phyloP scores from a whole-genome alignment of 2,329 filamentous ascomycete genomes.

The Apiospora phragmitis region DNA sequence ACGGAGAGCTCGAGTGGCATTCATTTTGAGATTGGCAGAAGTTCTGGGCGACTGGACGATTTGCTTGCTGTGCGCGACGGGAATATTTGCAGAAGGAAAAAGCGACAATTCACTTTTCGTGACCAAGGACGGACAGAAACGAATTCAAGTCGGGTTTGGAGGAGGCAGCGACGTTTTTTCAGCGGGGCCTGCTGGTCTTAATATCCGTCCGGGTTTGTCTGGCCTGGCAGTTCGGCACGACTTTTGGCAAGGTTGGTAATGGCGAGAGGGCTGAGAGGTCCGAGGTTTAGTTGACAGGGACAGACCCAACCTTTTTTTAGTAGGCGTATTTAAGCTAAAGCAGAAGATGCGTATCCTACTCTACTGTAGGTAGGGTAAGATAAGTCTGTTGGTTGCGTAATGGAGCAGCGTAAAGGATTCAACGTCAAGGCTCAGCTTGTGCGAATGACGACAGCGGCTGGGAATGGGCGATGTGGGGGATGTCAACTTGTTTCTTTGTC shows the following conservation, averaged over 20 bases:
- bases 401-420: slow-evolving; percentile 4
- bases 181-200: background rate
- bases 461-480: background rate
- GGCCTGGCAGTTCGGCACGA: background rate
- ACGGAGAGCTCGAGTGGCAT: slow-evolving; percentile 56
- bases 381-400: background rate
- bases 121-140: background rate
- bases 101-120: background rate
- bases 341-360: background rate
- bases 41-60: background rate
- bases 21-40: slow-evolving; percentile 43
- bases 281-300: background rate
- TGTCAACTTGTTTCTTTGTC: background rate
- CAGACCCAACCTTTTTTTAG: background rate
- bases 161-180: background rate
- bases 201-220: background rate
- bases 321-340: background rate
- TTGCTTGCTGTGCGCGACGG: background rate
- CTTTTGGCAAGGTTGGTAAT: background rate
- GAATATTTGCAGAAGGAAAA: background rate
- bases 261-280: background rate
- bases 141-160: background rate
- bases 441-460: background rate
- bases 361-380: background rate
- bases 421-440: background rate